These are phyloP conservation scores for Cicer bijugum DNA, from an alignment of 306 rosid species.

Conservation along the genomic window DNA sequence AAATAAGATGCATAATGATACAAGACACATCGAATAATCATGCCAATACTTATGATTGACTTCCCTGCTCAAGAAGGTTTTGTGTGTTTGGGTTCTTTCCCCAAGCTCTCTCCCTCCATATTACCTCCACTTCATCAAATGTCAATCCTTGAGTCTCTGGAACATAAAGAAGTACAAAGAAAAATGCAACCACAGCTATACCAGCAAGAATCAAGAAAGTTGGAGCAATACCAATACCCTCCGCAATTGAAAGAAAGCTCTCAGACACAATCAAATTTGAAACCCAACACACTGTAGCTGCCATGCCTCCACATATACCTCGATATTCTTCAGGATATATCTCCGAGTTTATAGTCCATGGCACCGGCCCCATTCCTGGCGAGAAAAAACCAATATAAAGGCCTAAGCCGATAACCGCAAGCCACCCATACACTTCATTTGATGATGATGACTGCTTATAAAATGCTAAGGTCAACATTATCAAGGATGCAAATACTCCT, in stretches of 20 bases:
- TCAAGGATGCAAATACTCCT: conserved; percentile 69
- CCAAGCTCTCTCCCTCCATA: conserved; percentile 93
- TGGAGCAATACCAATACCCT: conserved; percentile 62
- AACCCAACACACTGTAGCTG: conserved; percentile 87
- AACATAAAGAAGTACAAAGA: conserved; percentile 63
- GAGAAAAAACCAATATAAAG: conserved; percentile 76
- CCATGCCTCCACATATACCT: conserved; percentile 89
- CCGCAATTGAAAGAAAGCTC: conserved; percentile 73
- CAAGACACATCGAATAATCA: conserved; percentile 10
- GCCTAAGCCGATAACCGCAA: conserved; percentile 70
- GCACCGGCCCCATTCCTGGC: conserved; percentile 98
- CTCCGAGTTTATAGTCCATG: conserved; percentile 93
- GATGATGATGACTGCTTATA: conserved; percentile 56
- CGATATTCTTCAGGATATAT: conserved; percentile 89
- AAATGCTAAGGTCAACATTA: conserved; percentile 64
- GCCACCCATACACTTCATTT: conserved; percentile 60
- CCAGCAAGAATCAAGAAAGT: conserved; percentile 76
- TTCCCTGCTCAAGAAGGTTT: conserved; percentile 63
- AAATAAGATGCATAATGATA: conserved; percentile 12
- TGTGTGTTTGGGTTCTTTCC: conserved; percentile 62
- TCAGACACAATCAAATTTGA: conserved; percentile 89
- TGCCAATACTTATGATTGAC: conserved; percentile 43
- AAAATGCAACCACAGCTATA: conserved; percentile 67
- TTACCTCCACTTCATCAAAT: conserved; percentile 86
- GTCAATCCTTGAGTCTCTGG: conserved; percentile 95